Base-by-base conservation (phyloP, 108 stramenopile species). In the Fistulifera solaris region DNA sequence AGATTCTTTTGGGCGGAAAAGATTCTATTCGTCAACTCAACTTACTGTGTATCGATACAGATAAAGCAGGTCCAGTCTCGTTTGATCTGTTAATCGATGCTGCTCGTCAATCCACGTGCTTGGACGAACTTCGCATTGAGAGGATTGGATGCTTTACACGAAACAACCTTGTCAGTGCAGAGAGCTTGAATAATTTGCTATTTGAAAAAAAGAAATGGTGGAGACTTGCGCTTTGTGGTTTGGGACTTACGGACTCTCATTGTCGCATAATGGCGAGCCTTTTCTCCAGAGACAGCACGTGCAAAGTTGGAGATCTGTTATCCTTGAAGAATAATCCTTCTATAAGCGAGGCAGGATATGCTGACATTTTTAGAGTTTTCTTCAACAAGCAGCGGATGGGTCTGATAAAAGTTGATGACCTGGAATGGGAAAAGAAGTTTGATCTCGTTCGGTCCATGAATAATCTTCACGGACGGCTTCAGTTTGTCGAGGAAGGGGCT, bases 401-500 rank as follows among this genome's bases (percentile, higher is more conserved):
- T 14, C 17, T 59, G 16, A 28, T 59, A 26, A 47, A 59, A 38
- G 58, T 59, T 16, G 58, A 59, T 45, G 58, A 59, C 19, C 2
- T 12, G 46, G 24, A 23, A 7, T 59, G 58, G 58, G 44, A 48
- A 45, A 47, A 24, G n/a, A 27, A 46, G 23, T 59, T 59, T 48
- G 58, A 59, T 22, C 28, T 59, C 10, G 58, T 59, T n/a, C 22
- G 58, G 31, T 59, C 58, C 27, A 47, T 59, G 47, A 59, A 59
- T 47, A 59, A 59, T 27, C 22, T 59, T 16, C 58, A 59, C 31
- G 48, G 48, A 14, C 45, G 58, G 25, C 31, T 59, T 15, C 12
- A 59, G 15, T 43, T 59, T 48, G 22, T 59, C 12, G 19, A 13
- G 17, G 48, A 38, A 48, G 19, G 58, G 7, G n/a, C n/a, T 2